Evolutionary conservation across 805 yeast genomes (phyloP), one percentile per base, ranked within the genome.

Genomic region (Jamesozyma piceae): DNA sequence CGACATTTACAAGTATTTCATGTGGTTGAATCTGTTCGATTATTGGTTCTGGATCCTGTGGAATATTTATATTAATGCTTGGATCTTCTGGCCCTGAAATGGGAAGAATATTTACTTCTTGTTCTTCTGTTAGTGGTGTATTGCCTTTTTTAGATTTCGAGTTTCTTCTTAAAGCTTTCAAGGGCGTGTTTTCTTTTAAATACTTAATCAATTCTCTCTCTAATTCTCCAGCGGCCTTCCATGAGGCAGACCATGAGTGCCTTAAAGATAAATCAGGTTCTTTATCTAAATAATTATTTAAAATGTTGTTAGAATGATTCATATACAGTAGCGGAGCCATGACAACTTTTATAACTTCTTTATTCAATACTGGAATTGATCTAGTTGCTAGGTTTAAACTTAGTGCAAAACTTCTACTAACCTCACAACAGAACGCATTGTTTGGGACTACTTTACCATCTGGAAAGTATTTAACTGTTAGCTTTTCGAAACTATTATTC

Each of bases 371-470:
- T 9, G 44, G 43, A 13, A 39, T 49, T 2, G 68, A 57, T 44
- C 73, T 63, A 30, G 54, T 49, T 8, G 67, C 49, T n/a, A 69
- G 64, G 47, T 69, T 70, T 29, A 56, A 47, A 9, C 72, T 42
- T 29, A 77, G 60, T 37, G 67, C 61, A 17, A 68, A 32, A n/a
- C 78, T 67, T 58, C 78, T 74, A 37, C 75, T 65, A 31, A 79
- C 45, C 62, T 82, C 89, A 57, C 78, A 79, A 4, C 78, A 65
- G 42, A 61, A 69, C 3, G 64, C 67, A 14, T 72, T 72, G 11
- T 66, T 58, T 11, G 71, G 52, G 4, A 74, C 71, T 19, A 59
- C 53, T 44, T 64, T 62, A 18, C 63, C 64, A n/a, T 63, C 64
- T 17, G 83, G 82, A 30, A 75, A 65, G 49, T 69, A 66, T 29